These are phyloP conservation scores for Herpetospermum pedunculosum DNA, from an alignment of 306 rosid genomes.

Conservation along the genomic window DNA sequence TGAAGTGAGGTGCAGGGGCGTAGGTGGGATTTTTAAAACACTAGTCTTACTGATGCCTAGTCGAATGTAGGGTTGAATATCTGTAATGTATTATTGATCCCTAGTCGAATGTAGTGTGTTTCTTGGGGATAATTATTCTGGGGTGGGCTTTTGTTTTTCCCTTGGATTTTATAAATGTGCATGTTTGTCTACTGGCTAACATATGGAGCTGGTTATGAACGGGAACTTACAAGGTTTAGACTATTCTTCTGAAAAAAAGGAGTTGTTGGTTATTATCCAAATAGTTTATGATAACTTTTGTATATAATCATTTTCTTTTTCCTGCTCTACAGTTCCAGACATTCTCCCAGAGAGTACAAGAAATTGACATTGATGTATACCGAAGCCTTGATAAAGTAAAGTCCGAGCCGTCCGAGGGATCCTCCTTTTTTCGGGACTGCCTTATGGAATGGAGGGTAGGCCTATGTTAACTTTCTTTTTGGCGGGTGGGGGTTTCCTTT, in stretches of 20 bases:
- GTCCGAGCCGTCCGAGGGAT: constrained; percentile 68
- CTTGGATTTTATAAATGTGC: background rate
- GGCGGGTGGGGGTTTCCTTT: background rate
- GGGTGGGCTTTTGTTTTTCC: background rate
- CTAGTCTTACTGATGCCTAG: background rate
- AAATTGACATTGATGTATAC: constrained; percentile 59
- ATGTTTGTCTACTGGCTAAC: background rate
- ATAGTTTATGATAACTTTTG: background rate
- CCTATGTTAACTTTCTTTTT: background rate
- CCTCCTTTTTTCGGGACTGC: constrained; percentile 75
- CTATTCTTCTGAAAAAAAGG: background rate
- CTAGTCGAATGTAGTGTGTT: background rate
- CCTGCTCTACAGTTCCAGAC: constrained; percentile 47
- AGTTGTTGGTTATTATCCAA: background rate
- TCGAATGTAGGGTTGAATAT: background rate
- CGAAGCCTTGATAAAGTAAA: constrained; percentile 54
- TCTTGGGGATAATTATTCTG: background rate
- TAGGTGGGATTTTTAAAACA: no score
- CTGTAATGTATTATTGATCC: background rate
- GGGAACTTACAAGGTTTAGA: no score
- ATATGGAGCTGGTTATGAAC: no score
- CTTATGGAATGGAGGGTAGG: constrained; percentile 86
- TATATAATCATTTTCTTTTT: background rate
- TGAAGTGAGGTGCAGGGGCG: no score
- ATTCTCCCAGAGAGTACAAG: constrained; percentile 51